Evolutionary conservation across 257 asterid genomes (phyloP).

Genomic region (Solanum lignicaule): DNA sequence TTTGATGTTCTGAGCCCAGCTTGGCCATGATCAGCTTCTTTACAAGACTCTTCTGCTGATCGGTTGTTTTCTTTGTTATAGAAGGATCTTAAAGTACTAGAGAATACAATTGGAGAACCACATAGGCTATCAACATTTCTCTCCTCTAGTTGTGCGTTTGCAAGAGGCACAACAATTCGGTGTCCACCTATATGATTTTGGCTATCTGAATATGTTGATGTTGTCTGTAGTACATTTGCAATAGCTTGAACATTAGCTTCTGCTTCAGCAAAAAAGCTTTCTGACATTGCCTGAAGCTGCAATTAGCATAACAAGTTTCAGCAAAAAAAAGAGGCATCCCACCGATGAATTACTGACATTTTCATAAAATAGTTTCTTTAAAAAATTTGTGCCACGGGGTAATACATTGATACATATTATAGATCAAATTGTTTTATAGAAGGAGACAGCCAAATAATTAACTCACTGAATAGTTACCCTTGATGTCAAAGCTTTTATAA

Average conservation of each 20-base stretch:
- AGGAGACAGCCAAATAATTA: not conserved
- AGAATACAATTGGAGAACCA: slow-evolving; percentile 27
- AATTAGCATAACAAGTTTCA: not conserved
- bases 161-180: not conserved
- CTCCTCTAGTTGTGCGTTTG: slow-evolving; percentile 6
- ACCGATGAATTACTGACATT: not conserved
- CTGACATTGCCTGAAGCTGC: slow-evolving; percentile 31
- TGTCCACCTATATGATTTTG: not conserved
- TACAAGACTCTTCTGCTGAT: slow-evolving; percentile 13
- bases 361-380: not conserved
- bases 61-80: slow-evolving; percentile 4
- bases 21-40: slow-evolving; percentile 5
- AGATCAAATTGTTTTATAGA: not conserved
- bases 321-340: not conserved
- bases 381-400: not conserved
- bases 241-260: slow-evolving; percentile 9
- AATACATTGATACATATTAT: not conserved
- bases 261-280: slow-evolving; percentile 7
- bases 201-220: slow-evolving; percentile 2
- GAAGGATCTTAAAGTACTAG: slow-evolving; percentile 15
- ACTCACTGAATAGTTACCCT: slow-evolving; percentile 20
- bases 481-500: slow-evolving; percentile 30
- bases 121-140: slow-evolving; percentile 10
- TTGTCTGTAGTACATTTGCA: slow-evolving; percentile 3
- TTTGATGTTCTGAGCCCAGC: slow-evolving; percentile 3